These are phyloP conservation scores for Acidomyces sp. DNA, from an alignment of 495 filamentous ascomycete genomes.

Conservation along the genomic window DNA sequence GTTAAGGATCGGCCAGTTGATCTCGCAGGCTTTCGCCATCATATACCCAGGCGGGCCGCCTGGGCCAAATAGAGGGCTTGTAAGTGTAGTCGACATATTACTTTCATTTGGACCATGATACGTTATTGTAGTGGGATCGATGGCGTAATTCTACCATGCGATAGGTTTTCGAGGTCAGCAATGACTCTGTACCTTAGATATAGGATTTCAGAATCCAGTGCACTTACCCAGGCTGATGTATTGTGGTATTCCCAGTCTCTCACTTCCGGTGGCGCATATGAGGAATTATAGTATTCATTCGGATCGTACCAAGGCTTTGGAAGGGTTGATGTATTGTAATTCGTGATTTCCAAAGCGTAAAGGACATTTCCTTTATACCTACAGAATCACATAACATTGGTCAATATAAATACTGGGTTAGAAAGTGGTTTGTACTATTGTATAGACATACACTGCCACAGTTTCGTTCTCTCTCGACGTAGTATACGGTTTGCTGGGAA, in stretches of 20 bases:
- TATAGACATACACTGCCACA: slow-evolving; percentile 39
- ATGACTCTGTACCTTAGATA: too few relatives aligned
- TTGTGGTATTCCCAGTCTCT: slow-evolving; percentile 31
- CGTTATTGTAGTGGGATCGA: slow-evolving; percentile 33
- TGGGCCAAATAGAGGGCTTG: slow-evolving; percentile 38
- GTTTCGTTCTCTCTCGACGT: slow-evolving; percentile 39
- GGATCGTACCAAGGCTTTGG: slow-evolving; percentile 20
- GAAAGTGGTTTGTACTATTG: too few relatives aligned
- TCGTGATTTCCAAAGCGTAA: slow-evolving; percentile 39
- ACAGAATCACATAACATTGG: too few relatives aligned
- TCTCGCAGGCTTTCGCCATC: slow-evolving; percentile 39
- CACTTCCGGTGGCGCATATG: slow-evolving; percentile 25
- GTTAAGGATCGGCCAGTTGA: slow-evolving; percentile 39
- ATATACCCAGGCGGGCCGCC: slow-evolving; percentile 38
- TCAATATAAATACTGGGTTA: too few relatives aligned
- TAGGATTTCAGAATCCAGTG: too few relatives aligned
- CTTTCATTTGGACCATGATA: slow-evolving; percentile 21
- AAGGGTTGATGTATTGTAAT: slow-evolving; percentile 20
- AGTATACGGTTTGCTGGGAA: slow-evolving; percentile 22
- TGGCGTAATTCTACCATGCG: too few relatives aligned
- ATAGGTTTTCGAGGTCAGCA: too few relatives aligned
- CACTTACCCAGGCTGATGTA: slow-evolving; percentile 35
- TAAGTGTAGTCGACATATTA: slow-evolving; percentile 19
- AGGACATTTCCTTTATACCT: slow-evolving; percentile 42
- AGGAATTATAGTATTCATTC: slow-evolving; percentile 12